Evolutionary conservation across 768 basidiomycete genomes (phyloP).

Genomic region (Boletus tylopilopsis): DNA sequence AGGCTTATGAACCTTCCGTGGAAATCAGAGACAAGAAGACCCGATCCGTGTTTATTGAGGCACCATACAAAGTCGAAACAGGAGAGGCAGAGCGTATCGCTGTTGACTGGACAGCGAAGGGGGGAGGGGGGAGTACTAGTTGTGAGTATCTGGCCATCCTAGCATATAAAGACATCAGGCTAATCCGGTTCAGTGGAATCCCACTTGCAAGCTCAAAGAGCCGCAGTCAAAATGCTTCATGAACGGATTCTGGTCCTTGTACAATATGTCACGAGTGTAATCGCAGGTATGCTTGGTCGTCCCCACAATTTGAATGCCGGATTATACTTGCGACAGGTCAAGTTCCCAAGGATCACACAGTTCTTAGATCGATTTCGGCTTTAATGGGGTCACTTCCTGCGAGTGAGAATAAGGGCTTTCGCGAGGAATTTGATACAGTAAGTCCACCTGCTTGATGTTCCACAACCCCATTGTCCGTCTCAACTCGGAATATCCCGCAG

Average conservation of each 20-base stretch:
- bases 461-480: background rate
- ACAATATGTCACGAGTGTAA: constrained; percentile 77
- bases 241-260: constrained; percentile 84
- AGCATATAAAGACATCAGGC: background rate
- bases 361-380: constrained; percentile 80
- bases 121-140: constrained; percentile 77
- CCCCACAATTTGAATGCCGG: background rate
- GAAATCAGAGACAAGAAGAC: constrained; percentile 79
- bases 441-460: constrained; percentile 17
- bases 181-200: constrained; percentile 65
- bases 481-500: constrained; percentile 36
- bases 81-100: constrained; percentile 99
- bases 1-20: constrained; percentile 89
- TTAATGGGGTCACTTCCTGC: constrained; percentile 87
- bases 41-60: constrained; percentile 79
- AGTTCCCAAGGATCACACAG: constrained; percentile 72
- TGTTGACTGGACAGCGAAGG: constrained; percentile 91
- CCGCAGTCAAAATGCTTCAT: constrained; percentile 95
- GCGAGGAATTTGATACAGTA: constrained; percentile 87
- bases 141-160: constrained; percentile 44
- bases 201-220: constrained; percentile 85
- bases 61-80: constrained; percentile 86
- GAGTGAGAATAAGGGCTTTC: constrained; percentile 76
- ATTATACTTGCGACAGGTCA: constrained; percentile 48
- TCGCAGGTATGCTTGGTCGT: constrained; percentile 51